phyloP scores from a whole-genome alignment of 2,329 filamentous ascomycete species.

The Lasiodiplodia sp. region DNA sequence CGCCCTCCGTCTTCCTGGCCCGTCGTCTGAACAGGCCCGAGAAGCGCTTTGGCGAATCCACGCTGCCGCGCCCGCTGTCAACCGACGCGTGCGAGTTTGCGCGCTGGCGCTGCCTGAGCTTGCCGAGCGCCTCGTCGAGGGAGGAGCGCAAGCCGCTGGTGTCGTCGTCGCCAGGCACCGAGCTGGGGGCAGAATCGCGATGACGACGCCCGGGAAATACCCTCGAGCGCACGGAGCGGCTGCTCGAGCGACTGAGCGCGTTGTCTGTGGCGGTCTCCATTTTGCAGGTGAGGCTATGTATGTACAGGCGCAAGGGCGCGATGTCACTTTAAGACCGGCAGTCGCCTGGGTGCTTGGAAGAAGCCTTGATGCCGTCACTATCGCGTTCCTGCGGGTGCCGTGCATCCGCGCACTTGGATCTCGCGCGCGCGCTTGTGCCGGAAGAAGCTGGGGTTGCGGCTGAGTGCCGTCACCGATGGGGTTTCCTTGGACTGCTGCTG shows the following conservation, averaged over 20 bases:
- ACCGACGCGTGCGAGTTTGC: constrained; percentile 43
- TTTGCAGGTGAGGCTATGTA: background rate
- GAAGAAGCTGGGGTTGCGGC: constrained; percentile 18
- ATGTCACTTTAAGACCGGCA: constrained; percentile 9
- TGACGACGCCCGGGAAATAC: constrained; percentile 37
- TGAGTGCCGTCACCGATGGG: constrained; percentile 21
- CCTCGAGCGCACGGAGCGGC: constrained; percentile 35
- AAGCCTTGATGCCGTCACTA: constrained; percentile 18
- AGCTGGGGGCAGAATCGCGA: constrained; percentile 39
- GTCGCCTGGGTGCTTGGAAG: constrained; percentile 8
- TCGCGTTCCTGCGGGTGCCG: constrained; percentile 15
- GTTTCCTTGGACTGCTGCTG: background rate
- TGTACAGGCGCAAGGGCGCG: background rate
- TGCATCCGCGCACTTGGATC: constrained; percentile 10
- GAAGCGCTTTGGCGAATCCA: constrained; percentile 47
- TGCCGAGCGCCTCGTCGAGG: constrained; percentile 51
- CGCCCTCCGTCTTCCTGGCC: constrained; percentile 37
- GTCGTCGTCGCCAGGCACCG: constrained; percentile 35
- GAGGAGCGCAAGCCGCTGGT: constrained; percentile 37
- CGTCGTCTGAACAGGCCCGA: constrained; percentile 57
- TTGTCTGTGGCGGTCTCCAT: constrained; percentile 26
- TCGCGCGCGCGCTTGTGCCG: constrained; percentile 14
- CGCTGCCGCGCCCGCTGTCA: constrained; percentile 48
- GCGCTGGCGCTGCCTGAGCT: constrained; percentile 44
- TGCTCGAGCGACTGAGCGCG: constrained; percentile 27